phyloP scores from a whole-genome alignment of 106 monocot species.

The Acanthochlamys bracteata region DNA sequence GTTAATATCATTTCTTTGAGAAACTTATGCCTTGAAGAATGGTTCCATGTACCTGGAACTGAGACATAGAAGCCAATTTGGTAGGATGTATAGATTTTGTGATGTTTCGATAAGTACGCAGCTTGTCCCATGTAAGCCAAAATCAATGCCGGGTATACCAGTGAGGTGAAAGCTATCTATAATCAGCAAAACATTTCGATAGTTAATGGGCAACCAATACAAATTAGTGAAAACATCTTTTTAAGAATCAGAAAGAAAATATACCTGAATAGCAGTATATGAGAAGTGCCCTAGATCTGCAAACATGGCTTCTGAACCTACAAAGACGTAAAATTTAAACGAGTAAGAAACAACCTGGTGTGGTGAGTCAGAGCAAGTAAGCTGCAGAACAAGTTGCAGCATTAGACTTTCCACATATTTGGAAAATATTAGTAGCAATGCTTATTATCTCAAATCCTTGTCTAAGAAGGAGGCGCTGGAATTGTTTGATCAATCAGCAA shows the following conservation, averaged over 20 bases:
- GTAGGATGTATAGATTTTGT: slow-evolving; percentile 24
- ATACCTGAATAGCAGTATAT: slow-evolving; percentile 51
- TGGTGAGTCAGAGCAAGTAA: too few relatives aligned
- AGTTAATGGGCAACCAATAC: not conserved
- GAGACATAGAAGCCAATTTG: slow-evolving; percentile 57
- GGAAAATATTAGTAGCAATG: too few relatives aligned
- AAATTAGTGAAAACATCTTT: not conserved
- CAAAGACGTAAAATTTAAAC: not conserved
- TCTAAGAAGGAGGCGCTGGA: too few relatives aligned
- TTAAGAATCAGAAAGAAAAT: not conserved
- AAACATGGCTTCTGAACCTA: slow-evolving; percentile 79
- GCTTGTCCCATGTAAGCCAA: slow-evolving; percentile 77
- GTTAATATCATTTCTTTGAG: too few relatives aligned
- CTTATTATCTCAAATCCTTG: too few relatives aligned
- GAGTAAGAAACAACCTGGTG: too few relatives aligned
- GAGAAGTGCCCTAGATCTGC: slow-evolving; percentile 72
- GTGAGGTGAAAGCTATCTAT: slow-evolving; percentile 50
- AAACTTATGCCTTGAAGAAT: too few relatives aligned
- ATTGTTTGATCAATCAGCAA: too few relatives aligned
- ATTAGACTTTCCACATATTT: too few relatives aligned
- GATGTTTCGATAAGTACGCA: slow-evolving; percentile 56
- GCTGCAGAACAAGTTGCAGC: too few relatives aligned
- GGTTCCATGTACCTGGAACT: slow-evolving; percentile 37
- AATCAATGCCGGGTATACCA: slow-evolving; percentile 59
- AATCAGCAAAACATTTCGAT: not conserved